Evolutionary conservation across 306 rosid species (phyloP).

Genomic region (Castanospermum australe): DNA sequence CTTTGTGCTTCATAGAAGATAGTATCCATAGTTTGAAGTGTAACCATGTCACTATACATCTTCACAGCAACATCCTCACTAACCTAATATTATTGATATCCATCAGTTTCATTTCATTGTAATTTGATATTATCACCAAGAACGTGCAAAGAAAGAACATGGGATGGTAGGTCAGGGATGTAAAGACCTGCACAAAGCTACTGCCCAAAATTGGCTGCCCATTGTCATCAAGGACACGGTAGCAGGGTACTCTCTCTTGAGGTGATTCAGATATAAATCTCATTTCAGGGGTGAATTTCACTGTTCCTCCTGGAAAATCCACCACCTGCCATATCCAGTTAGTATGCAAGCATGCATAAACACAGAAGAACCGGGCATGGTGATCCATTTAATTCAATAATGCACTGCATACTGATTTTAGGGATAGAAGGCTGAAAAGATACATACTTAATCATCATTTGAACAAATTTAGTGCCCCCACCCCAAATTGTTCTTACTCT

Average conservation of each 20-base stretch:
- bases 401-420: not conserved
- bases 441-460: not conserved
- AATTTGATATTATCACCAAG: not conserved
- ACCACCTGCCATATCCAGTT: slow-evolving; percentile 36
- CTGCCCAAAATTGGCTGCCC: slow-evolving; percentile 49
- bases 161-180: not conserved
- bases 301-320: slow-evolving; percentile 83
- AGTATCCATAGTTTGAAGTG: slow-evolving; percentile 87
- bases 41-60: slow-evolving; percentile 77
- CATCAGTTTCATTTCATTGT: not conserved
- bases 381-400: not conserved
- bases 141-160: not conserved
- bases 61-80: slow-evolving; percentile 57
- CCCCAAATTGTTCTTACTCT: not conserved
- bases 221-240: slow-evolving; percentile 72
- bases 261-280: slow-evolving; percentile 56
- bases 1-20: slow-evolving; percentile 91
- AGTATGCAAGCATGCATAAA: slow-evolving; percentile 10
- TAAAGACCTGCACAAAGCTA: slow-evolving; percentile 51
- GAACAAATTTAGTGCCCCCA: not conserved
- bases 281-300: slow-evolving; percentile 57
- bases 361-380: not conserved
- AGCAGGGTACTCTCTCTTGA: slow-evolving; percentile 55
- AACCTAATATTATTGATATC: slow-evolving; percentile 44
- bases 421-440: not conserved